Conservation (phyloP, 2,329 filamentous ascomycete species). For the Aaosphaeria pasadenensis region DNA sequence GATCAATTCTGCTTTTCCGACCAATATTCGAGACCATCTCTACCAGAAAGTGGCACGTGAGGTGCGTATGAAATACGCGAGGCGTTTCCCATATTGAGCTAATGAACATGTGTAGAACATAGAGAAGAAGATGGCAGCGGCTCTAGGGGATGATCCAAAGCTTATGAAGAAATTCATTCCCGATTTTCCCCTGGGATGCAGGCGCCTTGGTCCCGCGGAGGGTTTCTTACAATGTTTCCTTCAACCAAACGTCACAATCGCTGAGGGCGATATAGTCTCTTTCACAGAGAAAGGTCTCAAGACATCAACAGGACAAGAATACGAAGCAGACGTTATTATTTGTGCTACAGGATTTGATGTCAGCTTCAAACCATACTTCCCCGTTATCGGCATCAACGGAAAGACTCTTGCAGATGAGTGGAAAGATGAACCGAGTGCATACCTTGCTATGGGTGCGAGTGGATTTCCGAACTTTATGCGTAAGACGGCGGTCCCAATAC, state of each 20-base stretch:
- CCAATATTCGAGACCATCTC: neutral
- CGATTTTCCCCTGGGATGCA: slow-evolving; percentile 8
- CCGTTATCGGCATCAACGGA: neutral
- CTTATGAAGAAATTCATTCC: slow-evolving; percentile 22
- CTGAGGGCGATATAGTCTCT: slow-evolving; percentile 2
- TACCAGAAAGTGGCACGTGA: neutral
- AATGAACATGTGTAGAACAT: no score
- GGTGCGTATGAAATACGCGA: neutral
- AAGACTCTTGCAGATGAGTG: neutral
- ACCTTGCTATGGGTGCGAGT: neutral
- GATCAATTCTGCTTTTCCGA: neutral
- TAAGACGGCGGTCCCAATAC: neutral
- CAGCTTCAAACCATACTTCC: neutral
- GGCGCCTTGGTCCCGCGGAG: slow-evolving; percentile 12
- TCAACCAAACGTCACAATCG: slow-evolving; percentile 33
- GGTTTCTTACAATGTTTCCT: slow-evolving; percentile 23
- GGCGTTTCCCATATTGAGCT: no score
- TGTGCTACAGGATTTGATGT: slow-evolving; percentile 40
- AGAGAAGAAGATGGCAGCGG: neutral
- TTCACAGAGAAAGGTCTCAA: neutral
- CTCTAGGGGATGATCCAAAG: neutral
- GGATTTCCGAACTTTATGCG: neutral
- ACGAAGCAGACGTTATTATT: slow-evolving; percentile 30
- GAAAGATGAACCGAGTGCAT: neutral
- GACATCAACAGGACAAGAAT: slow-evolving; percentile 6